Base-by-base conservation (phyloP, 2,329 filamentous ascomycete genomes). In the Aureobasidium subglaciale region DNA sequence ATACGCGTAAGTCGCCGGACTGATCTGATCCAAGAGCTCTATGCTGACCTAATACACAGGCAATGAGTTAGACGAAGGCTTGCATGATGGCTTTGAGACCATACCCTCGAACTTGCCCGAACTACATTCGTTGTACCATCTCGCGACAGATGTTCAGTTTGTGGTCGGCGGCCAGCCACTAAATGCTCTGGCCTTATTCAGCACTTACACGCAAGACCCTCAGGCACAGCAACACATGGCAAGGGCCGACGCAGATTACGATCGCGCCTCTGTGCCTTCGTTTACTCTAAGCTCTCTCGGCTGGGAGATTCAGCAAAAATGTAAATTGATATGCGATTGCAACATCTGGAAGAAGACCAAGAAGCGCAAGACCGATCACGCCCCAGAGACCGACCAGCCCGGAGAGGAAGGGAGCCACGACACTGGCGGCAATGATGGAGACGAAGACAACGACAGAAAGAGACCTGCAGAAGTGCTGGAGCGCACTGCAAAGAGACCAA, bases 1-100 rank as follows among this genome's bases (percentile, higher is more conserved):
- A 56, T 27, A 49, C 42, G 20, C 52, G 49, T 54, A 18, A 25
- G 49, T 43, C 18, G n/a, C n/a, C n/a, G n/a, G n/a, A n/a, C n/a
- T n/a, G n/a, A n/a, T n/a, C n/a, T n/a, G n/a, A n/a, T n/a, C n/a
- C n/a, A n/a, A n/a, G n/a, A n/a, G n/a, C n/a, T n/a, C n/a, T n/a
- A n/a, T n/a, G n/a, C n/a, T n/a, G n/a, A n/a, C n/a, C n/a, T n/a
- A n/a, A n/a, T n/a, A n/a, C n/a, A n/a, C n/a, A 43, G 40, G 32
- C 10, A 2, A 20, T 5, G 54, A 56, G 7, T 20, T 56, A 3
- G 45, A 50, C 9, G 42, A 56, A 16, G 16, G 16, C 11, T 43
- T 56, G 8, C 13, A 48, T 13, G 25, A 18, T 22, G 34, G 20
- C 5, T 42, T 48, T 8, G 35, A 30, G n/a, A 22, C 5, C 3